Percentiles rank a stretch among this genome's conserved stretches.
These are phyloP conservation scores for Diaporthe caulivora DNA, from an alignment of 2,329 filamentous ascomycete species.

Conservation along the genomic window DNA sequence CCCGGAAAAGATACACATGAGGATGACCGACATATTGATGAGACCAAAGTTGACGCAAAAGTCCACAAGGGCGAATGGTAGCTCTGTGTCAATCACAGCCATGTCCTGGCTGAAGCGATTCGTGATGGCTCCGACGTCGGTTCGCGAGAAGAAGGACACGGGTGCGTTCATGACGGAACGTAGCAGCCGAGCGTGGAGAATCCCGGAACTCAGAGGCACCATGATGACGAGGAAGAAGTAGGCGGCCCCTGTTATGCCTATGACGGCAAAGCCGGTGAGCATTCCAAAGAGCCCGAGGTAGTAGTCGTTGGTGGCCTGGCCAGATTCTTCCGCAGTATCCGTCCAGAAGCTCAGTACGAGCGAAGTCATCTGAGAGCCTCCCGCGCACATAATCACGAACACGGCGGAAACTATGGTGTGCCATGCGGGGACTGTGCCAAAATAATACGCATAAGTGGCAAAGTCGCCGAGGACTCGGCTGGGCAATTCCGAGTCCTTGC, in stretches of 20 bases:
- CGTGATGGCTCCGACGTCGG: conserved; percentile 42
- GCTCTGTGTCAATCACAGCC: conserved; percentile 42
- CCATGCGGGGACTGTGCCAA: conserved; percentile 25
- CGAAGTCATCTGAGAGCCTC: conserved; percentile 31
- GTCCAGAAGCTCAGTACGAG: conserved; percentile 32
- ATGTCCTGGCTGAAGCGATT: conserved; percentile 45
- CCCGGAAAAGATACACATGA: conserved; percentile 33
- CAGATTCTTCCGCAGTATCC: conserved; percentile 6
- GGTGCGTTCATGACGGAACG: conserved; percentile 33
- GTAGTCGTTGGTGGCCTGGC: conserved; percentile 3
- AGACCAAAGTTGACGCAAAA: conserved; percentile 26
- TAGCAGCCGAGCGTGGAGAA: conserved; percentile 36
- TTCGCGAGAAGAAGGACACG: conserved; percentile 41
- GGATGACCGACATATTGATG: conserved; percentile 24
- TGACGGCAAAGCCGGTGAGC: conserved; percentile 25
- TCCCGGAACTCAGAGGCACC: conserved; percentile 30
- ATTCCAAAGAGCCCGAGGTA: conserved; percentile 32
- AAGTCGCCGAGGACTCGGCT: conserved; percentile 14
- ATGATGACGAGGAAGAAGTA: conserved; percentile 32
- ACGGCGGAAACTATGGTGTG: conserved; percentile 20
- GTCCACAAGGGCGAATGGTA: conserved; percentile 38
- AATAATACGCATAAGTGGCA: conserved; percentile 25
- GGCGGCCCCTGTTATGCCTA: conserved; percentile 25
- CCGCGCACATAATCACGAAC: conserved; percentile 23
- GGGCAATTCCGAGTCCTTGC: conserved; percentile 12